A percentile compares a stretch with the other conserved stretches of the same genome.
phyloP scores from a whole-genome alignment of 352 stramenopile species.

The Globisporangium splendens region DNA sequence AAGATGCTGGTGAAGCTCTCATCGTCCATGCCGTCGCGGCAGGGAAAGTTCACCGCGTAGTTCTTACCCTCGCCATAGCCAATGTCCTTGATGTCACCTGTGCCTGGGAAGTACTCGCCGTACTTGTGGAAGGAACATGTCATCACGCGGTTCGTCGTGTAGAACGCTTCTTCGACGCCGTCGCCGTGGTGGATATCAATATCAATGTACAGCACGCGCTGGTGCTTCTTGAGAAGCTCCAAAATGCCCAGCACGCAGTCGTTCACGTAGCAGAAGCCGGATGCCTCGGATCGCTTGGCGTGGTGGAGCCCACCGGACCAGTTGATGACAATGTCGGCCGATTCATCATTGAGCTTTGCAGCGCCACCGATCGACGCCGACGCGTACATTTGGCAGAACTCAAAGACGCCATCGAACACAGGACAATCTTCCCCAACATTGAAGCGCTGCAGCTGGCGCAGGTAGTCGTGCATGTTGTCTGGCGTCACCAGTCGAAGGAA shows the following conservation, averaged over 20 bases:
- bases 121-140: slow-evolving; percentile 99
- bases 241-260: slow-evolving; percentile 98
- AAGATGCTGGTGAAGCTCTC: slow-evolving; percentile 92
- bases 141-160: slow-evolving; percentile 99
- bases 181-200: slow-evolving; percentile 99
- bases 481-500: slow-evolving; percentile 97
- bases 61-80: slow-evolving; percentile 93
- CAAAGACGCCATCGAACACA: slow-evolving; percentile 99
- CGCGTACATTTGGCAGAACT: slow-evolving; percentile 99
- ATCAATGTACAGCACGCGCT: slow-evolving; percentile 99
- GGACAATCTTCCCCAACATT: slow-evolving; percentile 99
- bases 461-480: slow-evolving; percentile 98
- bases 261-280: slow-evolving; percentile 99
- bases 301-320: slow-evolving; percentile 99
- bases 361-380: slow-evolving; percentile 96
- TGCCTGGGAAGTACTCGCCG: slow-evolving; percentile 99
- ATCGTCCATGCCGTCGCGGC: slow-evolving; percentile 98
- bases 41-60: slow-evolving; percentile 98
- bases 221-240: slow-evolving; percentile 96
- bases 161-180: slow-evolving; percentile 99
- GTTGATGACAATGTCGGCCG: slow-evolving; percentile 98
- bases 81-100: slow-evolving; percentile 83
- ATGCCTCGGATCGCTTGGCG: slow-evolving; percentile 98
- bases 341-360: slow-evolving; percentile 94
- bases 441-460: slow-evolving; percentile 92